Conservation (phyloP, 208 protist genomes). For the Leishmania gerbilli region DNA sequence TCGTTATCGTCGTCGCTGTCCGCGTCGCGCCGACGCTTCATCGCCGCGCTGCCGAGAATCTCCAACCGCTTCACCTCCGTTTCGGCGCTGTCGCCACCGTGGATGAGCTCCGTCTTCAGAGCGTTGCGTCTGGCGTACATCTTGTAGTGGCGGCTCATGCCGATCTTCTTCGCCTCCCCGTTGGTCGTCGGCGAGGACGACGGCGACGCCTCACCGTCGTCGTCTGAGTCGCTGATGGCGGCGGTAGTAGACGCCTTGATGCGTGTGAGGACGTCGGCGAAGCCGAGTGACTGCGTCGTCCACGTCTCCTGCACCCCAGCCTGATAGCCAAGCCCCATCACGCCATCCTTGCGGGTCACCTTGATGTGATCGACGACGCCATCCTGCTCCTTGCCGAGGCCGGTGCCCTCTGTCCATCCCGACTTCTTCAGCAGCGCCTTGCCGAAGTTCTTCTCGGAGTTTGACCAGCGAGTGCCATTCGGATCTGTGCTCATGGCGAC, state of each 20-base stretch:
- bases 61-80: conserved; percentile 42
- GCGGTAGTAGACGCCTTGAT: conserved; percentile 50
- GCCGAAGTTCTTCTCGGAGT: conserved; percentile 80
- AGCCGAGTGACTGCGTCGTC: conserved; percentile 87
- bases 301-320: conserved; percentile 82
- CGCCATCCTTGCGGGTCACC: conserved; percentile 85
- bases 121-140: conserved; percentile 88
- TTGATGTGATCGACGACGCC: conserved; percentile 87
- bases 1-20: conserved; percentile 3
- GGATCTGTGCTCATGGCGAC: conserved; percentile 73
- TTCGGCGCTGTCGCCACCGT: conserved; percentile 30
- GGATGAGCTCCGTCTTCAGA: conserved; percentile 84
- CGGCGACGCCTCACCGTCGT: conserved; percentile 9
- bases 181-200: conserved; percentile 26
- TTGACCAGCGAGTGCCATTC: conserved; percentile 85
- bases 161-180: conserved; percentile 22
- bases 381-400: conserved; percentile 87
- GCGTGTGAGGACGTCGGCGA: conserved; percentile 81
- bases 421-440: conserved; percentile 89
- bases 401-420: conserved; percentile 90
- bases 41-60: conserved; percentile 66
- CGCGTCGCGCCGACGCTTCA: conserved; percentile 34
- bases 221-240: conserved; percentile 37
- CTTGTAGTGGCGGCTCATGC: conserved; percentile 61
- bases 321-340: conserved; percentile 87